Evolutionary conservation across 352 stramenopile species (phyloP), one percentile per base, ranked within the genome.

Genomic region (Globisporangium middletonii): DNA sequence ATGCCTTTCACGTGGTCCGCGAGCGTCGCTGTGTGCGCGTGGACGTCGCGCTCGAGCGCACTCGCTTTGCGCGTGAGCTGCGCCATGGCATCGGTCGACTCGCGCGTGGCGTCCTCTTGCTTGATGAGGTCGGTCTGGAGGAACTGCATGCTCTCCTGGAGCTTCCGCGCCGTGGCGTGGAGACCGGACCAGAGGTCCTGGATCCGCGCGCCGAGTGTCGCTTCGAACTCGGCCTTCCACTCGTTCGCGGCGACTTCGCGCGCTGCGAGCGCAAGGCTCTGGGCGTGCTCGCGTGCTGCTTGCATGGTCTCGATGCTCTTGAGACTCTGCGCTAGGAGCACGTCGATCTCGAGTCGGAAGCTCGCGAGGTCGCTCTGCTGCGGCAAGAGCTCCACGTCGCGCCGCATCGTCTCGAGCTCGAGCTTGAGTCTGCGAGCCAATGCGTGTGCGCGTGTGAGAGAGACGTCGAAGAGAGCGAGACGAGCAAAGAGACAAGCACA

Each of bases 221-320:
- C 58, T 19, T 86, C 75, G 47, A 86, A 88, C 5, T 64, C 53
- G 0, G 73, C 50, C 51, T 88, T 89, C 76, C 76, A 89, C 35
- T 77, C 59, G 55, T 87, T 87, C 56, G 80, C 75, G 13, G 53
- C 52, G 18, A 85, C 59, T 42, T 79, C 64, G 4, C 63, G 60
- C 45, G 68, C 69, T 2, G 76, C 65, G 2, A 86, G 51, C 16
- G 61, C 64, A 15, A 68, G 13, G n/a, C 65, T 72, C 26, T 81
- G 54, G n/a, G 59, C 60, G 27, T 83, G 68, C 30, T 61, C 67
- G 33, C 77, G 49, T n/a, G 60, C 55, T 7, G 65, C 46, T 6
- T 77, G 64, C 45, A 76, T 53, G 0, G 63, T 59, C 3, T 74
- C 64, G 11, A 77, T 44, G 2, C 26, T 50, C 23, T 66, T 65